Conservation (phyloP, 176 grass and related monocot species). For the Avena atlantica region DNA sequence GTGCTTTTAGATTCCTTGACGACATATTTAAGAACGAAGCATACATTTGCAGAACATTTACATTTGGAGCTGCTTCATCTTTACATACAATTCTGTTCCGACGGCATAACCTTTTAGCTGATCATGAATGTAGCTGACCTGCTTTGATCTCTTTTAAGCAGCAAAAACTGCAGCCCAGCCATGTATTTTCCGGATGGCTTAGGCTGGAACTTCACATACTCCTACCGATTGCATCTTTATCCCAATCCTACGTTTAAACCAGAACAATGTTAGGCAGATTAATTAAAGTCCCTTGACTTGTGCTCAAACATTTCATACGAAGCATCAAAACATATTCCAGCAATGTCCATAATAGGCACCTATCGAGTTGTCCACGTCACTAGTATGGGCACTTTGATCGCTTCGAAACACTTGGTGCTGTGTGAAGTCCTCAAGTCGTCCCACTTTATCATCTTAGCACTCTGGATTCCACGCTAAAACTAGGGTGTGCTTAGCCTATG, state of each 20-base stretch:
- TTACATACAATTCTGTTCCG: neutral
- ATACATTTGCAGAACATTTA: neutral
- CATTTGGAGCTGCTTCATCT: neutral
- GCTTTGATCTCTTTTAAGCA: too few species aligned
- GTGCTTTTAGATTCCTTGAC: neutral
- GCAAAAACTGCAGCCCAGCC: neutral
- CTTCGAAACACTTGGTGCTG: constrained; percentile 28
- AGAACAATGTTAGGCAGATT: neutral
- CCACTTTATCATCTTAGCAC: constrained; percentile 29
- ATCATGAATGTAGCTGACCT: too few species aligned
- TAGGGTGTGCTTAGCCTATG: constrained; percentile 43
- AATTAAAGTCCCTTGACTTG: neutral
- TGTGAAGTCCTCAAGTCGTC: constrained; percentile 26
- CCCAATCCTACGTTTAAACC: neutral
- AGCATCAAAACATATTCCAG: neutral
- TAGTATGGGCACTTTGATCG: constrained; percentile 33
- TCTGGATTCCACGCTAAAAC: constrained; percentile 44
- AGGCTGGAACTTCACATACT: neutral
- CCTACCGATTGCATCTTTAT: neutral
- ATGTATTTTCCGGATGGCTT: neutral
- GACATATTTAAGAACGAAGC: neutral
- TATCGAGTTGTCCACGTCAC: constrained; percentile 15
- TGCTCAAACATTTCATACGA: constrained; percentile 25
- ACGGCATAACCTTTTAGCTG: neutral
- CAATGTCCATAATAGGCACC: neutral